These are phyloP conservation scores for Pestalotiopsis sp. DNA, from an alignment of 2,329 filamentous ascomycete genomes.

Conservation along the genomic window DNA sequence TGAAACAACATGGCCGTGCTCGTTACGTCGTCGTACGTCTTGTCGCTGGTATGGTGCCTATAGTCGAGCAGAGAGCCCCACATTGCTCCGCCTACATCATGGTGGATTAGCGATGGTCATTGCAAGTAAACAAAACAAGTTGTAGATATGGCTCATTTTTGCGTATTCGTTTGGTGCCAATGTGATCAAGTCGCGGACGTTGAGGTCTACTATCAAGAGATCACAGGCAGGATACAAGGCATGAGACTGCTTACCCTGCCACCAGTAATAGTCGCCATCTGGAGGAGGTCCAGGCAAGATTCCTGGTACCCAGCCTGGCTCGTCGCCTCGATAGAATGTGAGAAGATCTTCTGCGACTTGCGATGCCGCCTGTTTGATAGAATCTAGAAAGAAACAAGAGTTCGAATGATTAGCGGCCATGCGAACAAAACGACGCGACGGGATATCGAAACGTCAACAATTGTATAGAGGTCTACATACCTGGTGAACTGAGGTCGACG, in stretches of 20 bases:
- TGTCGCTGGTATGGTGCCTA: slow-evolving; percentile 66
- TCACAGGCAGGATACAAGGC: too few species aligned
- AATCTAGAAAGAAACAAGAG: slow-evolving; percentile 31
- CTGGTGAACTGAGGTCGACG: slow-evolving; percentile 28
- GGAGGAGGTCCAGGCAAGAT: slow-evolving; percentile 57
- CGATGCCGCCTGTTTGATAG: slow-evolving; percentile 46
- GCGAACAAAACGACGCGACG: background rate
- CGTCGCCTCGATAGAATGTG: slow-evolving; percentile 51
- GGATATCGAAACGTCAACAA: background rate
- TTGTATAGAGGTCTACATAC: slow-evolving; percentile 19
- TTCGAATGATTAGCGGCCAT: background rate
- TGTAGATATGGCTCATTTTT: too few species aligned
- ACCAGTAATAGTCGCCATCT: slow-evolving; percentile 68
- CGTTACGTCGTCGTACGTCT: slow-evolving; percentile 60
- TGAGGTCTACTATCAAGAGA: too few species aligned
- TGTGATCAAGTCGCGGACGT: too few species aligned
- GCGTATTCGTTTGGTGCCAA: too few species aligned
- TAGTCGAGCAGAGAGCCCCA: slow-evolving; percentile 71
- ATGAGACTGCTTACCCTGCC: slow-evolving; percentile 51
- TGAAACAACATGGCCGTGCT: slow-evolving; percentile 59
- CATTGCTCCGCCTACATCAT: slow-evolving; percentile 48
- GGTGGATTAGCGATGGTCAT: too few species aligned
- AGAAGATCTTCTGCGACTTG: slow-evolving; percentile 52
- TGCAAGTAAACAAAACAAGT: too few species aligned
- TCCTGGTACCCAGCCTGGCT: slow-evolving; percentile 52